A percentile compares a stretch with the other conserved stretches of the same genome.
phyloP scores from a whole-genome alignment of 768 basidiomycete species.

The Tylopilus sp. region DNA sequence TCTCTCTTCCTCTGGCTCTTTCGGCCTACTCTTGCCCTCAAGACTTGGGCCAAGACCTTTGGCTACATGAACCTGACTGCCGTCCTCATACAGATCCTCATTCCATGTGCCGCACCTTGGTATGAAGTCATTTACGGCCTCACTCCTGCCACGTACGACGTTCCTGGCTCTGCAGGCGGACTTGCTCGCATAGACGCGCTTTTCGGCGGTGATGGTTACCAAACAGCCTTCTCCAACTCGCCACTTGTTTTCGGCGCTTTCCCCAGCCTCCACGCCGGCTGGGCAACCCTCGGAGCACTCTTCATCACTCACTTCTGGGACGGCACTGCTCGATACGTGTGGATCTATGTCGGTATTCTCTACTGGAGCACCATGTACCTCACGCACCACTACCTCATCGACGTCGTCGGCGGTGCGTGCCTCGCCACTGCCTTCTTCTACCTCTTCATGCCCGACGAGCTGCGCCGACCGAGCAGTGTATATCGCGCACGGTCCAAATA shows the following conservation, averaged over 20 bases:
- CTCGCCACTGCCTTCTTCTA: slow-evolving; percentile 88
- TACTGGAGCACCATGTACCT: slow-evolving; percentile 99
- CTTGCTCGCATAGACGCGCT: slow-evolving; percentile 86
- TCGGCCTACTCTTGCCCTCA: slow-evolving; percentile 73
- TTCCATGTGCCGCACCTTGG: slow-evolving; percentile 99
- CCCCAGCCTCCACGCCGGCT: slow-evolving; percentile 88
- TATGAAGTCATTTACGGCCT: slow-evolving; percentile 97
- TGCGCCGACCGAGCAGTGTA: slow-evolving; percentile 51
- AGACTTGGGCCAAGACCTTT: slow-evolving; percentile 82
- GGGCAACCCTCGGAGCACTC: slow-evolving; percentile 87
- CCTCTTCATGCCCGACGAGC: slow-evolving; percentile 77
- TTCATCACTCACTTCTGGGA: slow-evolving; percentile 97
- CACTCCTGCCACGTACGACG: slow-evolving; percentile 82
- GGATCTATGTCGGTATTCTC: slow-evolving; percentile 80
- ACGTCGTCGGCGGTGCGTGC: slow-evolving; percentile 92
- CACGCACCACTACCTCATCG: slow-evolving; percentile 97
- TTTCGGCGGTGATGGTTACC: slow-evolving; percentile 75
- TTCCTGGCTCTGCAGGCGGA: slow-evolving; percentile 92
- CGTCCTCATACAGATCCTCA: slow-evolving; percentile 81
- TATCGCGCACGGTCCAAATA: slow-evolving; percentile 52
- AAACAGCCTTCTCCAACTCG: slow-evolving; percentile 72
- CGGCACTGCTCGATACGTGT: slow-evolving; percentile 58
- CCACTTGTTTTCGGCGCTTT: slow-evolving; percentile 97
- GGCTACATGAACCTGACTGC: slow-evolving; percentile 92
- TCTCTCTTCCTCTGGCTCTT: slow-evolving; percentile 89